A percentile compares a stretch with the other conserved stretches of the same genome.
Evolutionary conservation across 164 flowering plant genomes (phyloP).

Genomic region (Cinnamomum micranthum): DNA sequence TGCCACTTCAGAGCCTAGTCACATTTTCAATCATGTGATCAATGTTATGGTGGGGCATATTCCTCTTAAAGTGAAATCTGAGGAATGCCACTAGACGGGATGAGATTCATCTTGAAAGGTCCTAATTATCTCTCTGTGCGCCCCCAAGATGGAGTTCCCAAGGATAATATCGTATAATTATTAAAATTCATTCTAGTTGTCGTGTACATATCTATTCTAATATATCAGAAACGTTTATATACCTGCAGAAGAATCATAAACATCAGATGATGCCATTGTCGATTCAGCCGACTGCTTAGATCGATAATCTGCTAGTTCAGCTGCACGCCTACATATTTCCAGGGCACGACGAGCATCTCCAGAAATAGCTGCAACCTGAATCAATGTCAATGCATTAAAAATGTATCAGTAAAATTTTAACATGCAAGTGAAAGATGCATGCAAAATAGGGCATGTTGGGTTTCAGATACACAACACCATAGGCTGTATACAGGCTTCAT

Average conservation of each 20-base stretch:
- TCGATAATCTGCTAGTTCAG: conserved; percentile 81
- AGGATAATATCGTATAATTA: not conserved
- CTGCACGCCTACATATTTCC: conserved; percentile 95
- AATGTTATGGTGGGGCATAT: no score
- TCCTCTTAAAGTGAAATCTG: no score
- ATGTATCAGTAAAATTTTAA: not conserved
- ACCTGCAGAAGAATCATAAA: conserved; percentile 39
- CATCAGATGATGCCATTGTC: conserved; percentile 1
- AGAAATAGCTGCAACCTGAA: conserved; percentile 94
- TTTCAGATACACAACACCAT: not conserved
- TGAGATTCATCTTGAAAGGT: no score
- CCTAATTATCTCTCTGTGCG: no score
- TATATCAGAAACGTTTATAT: conserved; percentile 4
- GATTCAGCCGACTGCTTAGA: conserved; percentile 35
- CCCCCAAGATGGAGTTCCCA: not conserved
- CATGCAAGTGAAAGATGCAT: not conserved
- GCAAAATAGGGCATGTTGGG: not conserved
- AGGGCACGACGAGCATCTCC: conserved; percentile 98
- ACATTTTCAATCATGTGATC: no score
- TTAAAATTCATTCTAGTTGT: not conserved
- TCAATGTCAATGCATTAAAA: not conserved
- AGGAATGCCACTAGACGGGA: no score
- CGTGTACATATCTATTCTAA: not conserved
- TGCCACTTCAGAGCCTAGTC: no score
- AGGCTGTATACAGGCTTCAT: no score